Conservation (phyloP, 2,329 filamentous ascomycete genomes). For the Exophiala xenobiotica region DNA sequence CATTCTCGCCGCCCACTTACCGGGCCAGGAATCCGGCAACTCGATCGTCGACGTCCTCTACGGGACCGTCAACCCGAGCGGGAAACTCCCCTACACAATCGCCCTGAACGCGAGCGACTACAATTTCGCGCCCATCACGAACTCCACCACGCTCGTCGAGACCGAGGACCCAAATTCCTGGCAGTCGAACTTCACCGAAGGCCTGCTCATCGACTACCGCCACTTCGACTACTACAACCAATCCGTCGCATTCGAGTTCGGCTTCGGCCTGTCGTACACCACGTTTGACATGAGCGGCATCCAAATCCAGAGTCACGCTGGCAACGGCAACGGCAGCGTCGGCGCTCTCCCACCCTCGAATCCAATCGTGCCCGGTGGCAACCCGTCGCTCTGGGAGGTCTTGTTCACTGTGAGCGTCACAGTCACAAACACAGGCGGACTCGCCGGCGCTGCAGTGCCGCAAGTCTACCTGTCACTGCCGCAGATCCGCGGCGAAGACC, state of each 20-base stretch:
- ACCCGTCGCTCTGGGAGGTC: slow-evolving; percentile 54
- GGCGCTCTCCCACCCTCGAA: slow-evolving; percentile 38
- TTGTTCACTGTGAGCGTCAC: slow-evolving; percentile 63
- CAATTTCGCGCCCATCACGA: slow-evolving; percentile 60
- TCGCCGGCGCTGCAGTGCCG: slow-evolving; percentile 67
- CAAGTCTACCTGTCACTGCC: slow-evolving; percentile 58
- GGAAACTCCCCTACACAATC: slow-evolving; percentile 78
- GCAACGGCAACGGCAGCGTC: slow-evolving; percentile 47
- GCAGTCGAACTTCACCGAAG: slow-evolving; percentile 73
- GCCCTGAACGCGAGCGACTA: slow-evolving; percentile 67
- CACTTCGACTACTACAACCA: slow-evolving; percentile 65
- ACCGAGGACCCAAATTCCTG: slow-evolving; percentile 51
- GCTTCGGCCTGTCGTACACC: slow-evolving; percentile 77
- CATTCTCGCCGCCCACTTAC: slow-evolving; percentile 77
- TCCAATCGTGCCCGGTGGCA: slow-evolving; percentile 60
- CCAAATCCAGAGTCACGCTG: slow-evolving; percentile 56
- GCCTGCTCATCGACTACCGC: slow-evolving; percentile 79
- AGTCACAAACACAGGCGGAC: slow-evolving; percentile 68
- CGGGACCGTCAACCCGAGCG: slow-evolving; percentile 73
- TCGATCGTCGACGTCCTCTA: slow-evolving; percentile 80
- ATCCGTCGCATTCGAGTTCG: slow-evolving; percentile 59
- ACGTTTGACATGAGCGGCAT: slow-evolving; percentile 74
- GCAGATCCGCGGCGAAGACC: slow-evolving; percentile 45
- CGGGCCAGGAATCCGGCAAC: slow-evolving; percentile 81
- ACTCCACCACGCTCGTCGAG: slow-evolving; percentile 18